Evolutionary conservation across 495 filamentous ascomycete species (phyloP).

Genomic region (Neurospora sp.): DNA sequence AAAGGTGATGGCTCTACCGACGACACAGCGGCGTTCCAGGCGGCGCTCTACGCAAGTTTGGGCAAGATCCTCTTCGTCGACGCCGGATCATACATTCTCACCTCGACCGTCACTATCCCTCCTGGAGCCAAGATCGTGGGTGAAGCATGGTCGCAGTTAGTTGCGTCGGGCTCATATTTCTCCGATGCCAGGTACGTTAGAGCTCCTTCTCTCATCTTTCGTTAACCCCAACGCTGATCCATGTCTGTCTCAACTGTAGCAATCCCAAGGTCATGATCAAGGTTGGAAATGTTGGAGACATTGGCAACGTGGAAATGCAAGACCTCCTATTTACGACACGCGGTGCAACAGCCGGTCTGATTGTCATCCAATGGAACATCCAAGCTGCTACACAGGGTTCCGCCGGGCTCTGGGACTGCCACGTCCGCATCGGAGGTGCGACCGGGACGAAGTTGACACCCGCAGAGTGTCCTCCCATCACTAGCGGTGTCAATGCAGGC

Average conservation of each 20-base stretch:
- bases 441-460: constrained; percentile 58
- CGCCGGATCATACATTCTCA: constrained; percentile 27
- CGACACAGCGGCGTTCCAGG: not conserved
- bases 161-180: constrained; percentile 34
- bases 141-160: constrained; percentile 29
- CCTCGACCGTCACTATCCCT: constrained; percentile 34
- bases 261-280: constrained; percentile 60
- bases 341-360: constrained; percentile 65
- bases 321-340: constrained; percentile 67
- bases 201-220: no score
- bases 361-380: constrained; percentile 81
- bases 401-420: constrained; percentile 6
- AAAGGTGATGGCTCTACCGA: not conserved
- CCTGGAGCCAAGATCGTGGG: constrained; percentile 34
- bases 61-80: constrained; percentile 21
- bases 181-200: constrained; percentile 12
- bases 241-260: constrained; percentile 20
- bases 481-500: constrained; percentile 10
- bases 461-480: constrained; percentile 43
- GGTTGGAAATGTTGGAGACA: constrained; percentile 63
- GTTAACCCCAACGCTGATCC: no score
- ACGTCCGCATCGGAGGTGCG: constrained; percentile 9
- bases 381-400: not conserved
- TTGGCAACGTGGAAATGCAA: constrained; percentile 64
- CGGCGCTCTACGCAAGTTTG: not conserved